A percentile compares a stretch with the other conserved stretches of the same genome.
Evolutionary conservation across 768 basidiomycete species (phyloP).

Genomic region (Podaxis mareebaensis): DNA sequence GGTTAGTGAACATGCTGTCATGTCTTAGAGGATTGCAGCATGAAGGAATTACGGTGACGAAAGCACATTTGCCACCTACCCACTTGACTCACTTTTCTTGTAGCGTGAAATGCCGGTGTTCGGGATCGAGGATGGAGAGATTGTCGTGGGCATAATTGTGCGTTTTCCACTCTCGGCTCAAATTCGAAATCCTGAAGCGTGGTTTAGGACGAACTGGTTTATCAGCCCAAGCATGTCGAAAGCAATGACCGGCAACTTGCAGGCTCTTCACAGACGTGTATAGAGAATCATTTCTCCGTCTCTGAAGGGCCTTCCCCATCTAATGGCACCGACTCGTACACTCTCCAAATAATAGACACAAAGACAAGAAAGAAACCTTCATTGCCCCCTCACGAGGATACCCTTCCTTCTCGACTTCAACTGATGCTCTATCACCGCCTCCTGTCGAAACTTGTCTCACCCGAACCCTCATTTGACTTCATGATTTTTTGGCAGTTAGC

Average conservation of each 20-base stretch:
- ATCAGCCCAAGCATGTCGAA: constrained; percentile 1
- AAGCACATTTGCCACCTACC: not conserved
- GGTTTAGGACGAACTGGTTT: constrained; percentile 54
- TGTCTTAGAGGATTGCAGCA: constrained; percentile 54
- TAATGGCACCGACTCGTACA: constrained; percentile 16
- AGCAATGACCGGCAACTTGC: not conserved
- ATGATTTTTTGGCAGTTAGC: constrained; percentile 49
- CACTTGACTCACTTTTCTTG: not conserved
- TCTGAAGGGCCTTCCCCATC: not conserved
- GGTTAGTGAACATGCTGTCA: constrained; percentile 73
- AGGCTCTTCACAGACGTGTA: not conserved
- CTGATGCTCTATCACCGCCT: constrained; percentile 79
- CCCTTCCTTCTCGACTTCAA: constrained; percentile 61
- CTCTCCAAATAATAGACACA: constrained; percentile 59
- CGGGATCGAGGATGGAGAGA: constrained; percentile 62
- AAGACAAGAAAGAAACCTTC: constrained; percentile 59
- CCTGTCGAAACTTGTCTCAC: constrained; percentile 49
- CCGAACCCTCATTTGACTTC: constrained; percentile 52
- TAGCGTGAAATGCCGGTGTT: constrained; percentile 88
- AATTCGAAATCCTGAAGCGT: not conserved
- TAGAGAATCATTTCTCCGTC: constrained; percentile 2
- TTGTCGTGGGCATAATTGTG: constrained; percentile 78
- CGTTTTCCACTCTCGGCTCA: constrained; percentile 18
- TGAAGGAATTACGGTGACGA: constrained; percentile 51
- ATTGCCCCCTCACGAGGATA: constrained; percentile 61